Percentiles rank a stretch among this genome's conserved stretches.
These are phyloP conservation scores for Komagataella populi DNA, from an alignment of 805 yeast genomes.

Conservation along the genomic window DNA sequence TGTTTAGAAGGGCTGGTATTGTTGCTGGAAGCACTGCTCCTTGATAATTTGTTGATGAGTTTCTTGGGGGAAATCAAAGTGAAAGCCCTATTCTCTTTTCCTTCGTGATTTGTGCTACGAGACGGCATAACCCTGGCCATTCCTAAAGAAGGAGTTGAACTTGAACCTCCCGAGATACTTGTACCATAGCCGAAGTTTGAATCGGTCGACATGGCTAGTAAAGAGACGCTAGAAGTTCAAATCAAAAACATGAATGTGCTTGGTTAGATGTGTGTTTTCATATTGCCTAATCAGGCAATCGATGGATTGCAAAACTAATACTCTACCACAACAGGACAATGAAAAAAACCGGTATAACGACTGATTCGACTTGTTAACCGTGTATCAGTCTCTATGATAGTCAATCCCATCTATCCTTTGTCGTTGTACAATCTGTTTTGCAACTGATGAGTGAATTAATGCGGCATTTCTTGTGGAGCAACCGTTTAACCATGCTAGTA, in stretches of 20 bases:
- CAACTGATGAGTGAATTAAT: slow-evolving; percentile 31
- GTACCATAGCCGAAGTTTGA: not conserved
- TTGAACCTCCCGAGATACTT: not conserved
- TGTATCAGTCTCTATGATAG: not conserved
- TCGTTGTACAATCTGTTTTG: not conserved
- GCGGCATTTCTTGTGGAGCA: slow-evolving; percentile 89
- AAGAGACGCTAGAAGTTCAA: not conserved
- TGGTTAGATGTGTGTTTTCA: not conserved
- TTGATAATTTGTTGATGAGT: not conserved
- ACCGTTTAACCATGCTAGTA: slow-evolving; percentile 70
- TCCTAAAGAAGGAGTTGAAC: not conserved
- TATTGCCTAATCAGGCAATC: not conserved
- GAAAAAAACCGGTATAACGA: not conserved
- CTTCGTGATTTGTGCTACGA: not conserved
- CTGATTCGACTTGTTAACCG: not conserved
- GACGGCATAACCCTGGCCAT: not conserved
- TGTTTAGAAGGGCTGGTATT: not conserved
- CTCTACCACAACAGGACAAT: not conserved
- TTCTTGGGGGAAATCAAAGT: not conserved
- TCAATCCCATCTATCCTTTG: not conserved
- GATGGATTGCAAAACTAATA: not conserved
- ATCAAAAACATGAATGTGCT: not conserved
- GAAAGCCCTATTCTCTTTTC: not conserved
- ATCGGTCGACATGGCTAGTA: not conserved
- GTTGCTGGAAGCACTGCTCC: not conserved